Evolutionary conservation across 2,329 filamentous ascomycete species (phyloP).

Genomic region (Arthrobotrys conoides): DNA sequence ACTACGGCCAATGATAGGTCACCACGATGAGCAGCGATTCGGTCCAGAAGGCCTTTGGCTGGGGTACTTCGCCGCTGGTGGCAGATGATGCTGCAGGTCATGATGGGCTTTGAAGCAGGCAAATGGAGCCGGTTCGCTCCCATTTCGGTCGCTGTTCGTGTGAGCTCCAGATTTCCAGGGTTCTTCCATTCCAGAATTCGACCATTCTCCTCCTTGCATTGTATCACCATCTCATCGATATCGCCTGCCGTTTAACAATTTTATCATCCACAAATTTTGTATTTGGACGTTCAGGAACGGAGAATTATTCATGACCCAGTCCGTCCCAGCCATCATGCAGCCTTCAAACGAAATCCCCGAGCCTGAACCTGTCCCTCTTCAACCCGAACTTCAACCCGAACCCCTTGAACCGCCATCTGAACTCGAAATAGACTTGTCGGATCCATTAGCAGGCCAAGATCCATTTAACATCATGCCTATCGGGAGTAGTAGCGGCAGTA

Average conservation of each 20-base stretch:
- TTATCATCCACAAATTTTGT: conserved; percentile 8
- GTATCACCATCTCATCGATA: conserved; percentile 4
- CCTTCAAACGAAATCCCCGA: conserved; percentile 17
- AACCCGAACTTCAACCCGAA: conserved; percentile 26
- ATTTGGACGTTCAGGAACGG: conserved; percentile 35
- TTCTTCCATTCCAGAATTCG: conserved; percentile 25
- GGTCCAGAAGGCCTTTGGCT: conserved; percentile 23
- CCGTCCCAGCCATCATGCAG: conserved; percentile 1
- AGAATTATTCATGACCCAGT: conserved; percentile 22
- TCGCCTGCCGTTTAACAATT: conserved; percentile 3
- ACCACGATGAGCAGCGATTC: conserved; percentile 47
- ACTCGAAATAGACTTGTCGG: conserved; percentile 24
- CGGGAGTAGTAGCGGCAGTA: conserved; percentile 33
- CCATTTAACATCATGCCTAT: conserved; percentile 45
- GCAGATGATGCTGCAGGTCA: conserved; percentile 57
- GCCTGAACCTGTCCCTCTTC: conserved; percentile 9
- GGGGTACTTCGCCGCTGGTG: conserved; percentile 47
- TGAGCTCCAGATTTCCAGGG: conserved; percentile 26
- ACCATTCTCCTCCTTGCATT: conserved; percentile 19
- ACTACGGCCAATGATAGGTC: conserved; percentile 33
- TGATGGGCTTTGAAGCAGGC: conserved; percentile 31
- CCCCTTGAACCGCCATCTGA: conserved; percentile 14
- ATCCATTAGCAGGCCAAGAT: conserved; percentile 3
- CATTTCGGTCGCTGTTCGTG: conserved; percentile 29
- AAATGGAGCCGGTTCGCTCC: conserved; percentile 50